A percentile compares a stretch with the other conserved stretches of the same genome.
These are phyloP conservation scores for Phoma herbarum DNA, from an alignment of 2,329 filamentous ascomycete genomes.

Conservation along the genomic window DNA sequence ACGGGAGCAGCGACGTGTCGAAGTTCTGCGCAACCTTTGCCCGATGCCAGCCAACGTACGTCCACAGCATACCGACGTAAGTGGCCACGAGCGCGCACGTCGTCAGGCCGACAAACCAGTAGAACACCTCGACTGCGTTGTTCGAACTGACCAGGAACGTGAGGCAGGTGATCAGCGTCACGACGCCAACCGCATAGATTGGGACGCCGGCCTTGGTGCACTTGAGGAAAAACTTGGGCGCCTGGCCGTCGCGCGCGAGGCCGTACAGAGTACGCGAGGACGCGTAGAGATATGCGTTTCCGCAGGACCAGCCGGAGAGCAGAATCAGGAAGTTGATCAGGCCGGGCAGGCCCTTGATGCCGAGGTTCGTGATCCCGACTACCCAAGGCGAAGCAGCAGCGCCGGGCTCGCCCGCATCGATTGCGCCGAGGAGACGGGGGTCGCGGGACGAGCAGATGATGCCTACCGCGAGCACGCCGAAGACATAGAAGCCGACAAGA, in stretches of 20 bases:
- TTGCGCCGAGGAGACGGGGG: constrained; percentile 36
- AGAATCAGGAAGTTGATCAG: constrained; percentile 75
- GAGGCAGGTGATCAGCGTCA: constrained; percentile 56
- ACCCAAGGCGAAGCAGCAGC: constrained; percentile 63
- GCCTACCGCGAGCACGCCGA: constrained; percentile 66
- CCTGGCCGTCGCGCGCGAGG: constrained; percentile 69
- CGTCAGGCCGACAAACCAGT: constrained; percentile 76
- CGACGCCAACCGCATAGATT: constrained; percentile 57
- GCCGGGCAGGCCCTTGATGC: constrained; percentile 66
- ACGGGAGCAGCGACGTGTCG: constrained; percentile 7
- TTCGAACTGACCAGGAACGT: constrained; percentile 59
- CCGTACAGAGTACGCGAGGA: constrained; percentile 63
- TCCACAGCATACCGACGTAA: constrained; percentile 23
- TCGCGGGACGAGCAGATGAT: constrained; percentile 67
- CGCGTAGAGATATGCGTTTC: constrained; percentile 64
- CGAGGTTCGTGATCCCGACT: constrained; percentile 59
- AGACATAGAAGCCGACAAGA: constrained; percentile 69
- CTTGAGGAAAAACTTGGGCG: constrained; percentile 67
- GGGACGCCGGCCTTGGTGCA: constrained; percentile 69
- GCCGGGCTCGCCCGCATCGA: constrained; percentile 63
- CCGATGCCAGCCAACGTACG: constrained; percentile 22
- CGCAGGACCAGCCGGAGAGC: constrained; percentile 69
- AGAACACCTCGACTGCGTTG: constrained; percentile 61
- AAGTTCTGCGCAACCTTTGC: constrained; percentile 20
- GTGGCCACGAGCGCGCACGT: constrained; percentile 23